These are phyloP conservation scores for Blastobotrys illinoisensis DNA, from an alignment of 1,139 yeast species.

Conservation along the genomic window DNA sequence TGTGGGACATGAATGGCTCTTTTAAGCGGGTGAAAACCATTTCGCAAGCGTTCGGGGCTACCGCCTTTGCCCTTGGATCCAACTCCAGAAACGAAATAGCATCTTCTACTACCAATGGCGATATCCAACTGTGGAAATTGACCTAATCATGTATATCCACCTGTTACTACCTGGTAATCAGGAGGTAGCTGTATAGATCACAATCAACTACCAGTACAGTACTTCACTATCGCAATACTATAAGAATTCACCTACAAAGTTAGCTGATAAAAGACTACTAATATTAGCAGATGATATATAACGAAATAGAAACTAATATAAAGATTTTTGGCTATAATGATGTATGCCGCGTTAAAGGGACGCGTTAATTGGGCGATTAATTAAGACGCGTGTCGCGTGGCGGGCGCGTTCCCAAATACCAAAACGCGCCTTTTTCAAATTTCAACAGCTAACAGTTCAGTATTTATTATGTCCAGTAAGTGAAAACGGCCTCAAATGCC, in stretches of 20 bases:
- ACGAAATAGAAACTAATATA: too few species aligned
- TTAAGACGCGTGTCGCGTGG: background rate
- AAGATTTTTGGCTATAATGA: too few species aligned
- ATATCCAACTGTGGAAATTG: background rate
- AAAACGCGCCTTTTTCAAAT: background rate
- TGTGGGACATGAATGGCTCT: conserved; percentile 57
- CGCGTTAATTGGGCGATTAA: background rate
- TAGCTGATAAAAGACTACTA: too few species aligned
- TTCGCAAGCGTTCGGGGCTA: background rate
- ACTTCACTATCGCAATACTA: too few species aligned
- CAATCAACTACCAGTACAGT: too few species aligned
- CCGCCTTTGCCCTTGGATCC: background rate
- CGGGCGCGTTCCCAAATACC: background rate
- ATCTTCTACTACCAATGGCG: background rate
- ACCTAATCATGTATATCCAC: background rate
- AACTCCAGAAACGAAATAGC: background rate
- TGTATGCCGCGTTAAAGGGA: background rate
- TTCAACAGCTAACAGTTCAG: background rate
- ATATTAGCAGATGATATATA: too few species aligned
- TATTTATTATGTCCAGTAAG: background rate
- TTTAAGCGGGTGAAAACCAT: background rate
- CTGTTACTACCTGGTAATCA: too few species aligned
- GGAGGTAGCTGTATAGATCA: too few species aligned
- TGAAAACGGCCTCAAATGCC: background rate
- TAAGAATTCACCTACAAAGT: too few species aligned